phyloP scores from a whole-genome alignment of 306 rosid species.

The Quercus dentata region DNA sequence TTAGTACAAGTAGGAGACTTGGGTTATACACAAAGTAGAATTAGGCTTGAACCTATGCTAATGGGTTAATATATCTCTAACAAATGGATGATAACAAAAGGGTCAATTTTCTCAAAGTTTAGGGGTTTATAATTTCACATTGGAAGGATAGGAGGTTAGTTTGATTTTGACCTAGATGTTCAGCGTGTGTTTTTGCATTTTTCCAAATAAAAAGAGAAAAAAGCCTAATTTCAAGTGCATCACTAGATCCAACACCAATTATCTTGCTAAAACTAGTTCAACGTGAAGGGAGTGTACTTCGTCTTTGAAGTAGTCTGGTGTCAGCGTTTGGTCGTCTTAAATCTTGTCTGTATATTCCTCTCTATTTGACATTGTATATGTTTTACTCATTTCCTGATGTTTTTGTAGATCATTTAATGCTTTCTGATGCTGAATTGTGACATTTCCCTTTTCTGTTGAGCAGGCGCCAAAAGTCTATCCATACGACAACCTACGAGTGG shows the following conservation, averaged over 20 bases:
- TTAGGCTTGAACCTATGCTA: too few species aligned
- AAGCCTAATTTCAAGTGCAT: neutral
- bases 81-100: too few species aligned
- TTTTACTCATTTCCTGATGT: neutral
- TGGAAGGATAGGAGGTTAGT: too few species aligned
- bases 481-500: conserved; percentile 81
- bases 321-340: neutral
- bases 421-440: conserved; percentile 9
- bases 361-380: neutral
- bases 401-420: neutral
- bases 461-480: conserved; percentile 93
- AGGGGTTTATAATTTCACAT: too few species aligned
- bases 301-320: neutral
- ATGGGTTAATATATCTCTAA: too few species aligned
- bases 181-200: too few species aligned
- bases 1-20: too few species aligned
- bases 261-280: neutral
- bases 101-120: too few species aligned
- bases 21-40: too few species aligned
- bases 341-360: neutral
- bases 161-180: too few species aligned
- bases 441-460: conserved; percentile 10
- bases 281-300: neutral
- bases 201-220: too few species aligned
- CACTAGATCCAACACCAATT: neutral